Evolutionary conservation across 306 rosid genomes (phyloP).

Genomic region (Begonia loranthoides): DNA sequence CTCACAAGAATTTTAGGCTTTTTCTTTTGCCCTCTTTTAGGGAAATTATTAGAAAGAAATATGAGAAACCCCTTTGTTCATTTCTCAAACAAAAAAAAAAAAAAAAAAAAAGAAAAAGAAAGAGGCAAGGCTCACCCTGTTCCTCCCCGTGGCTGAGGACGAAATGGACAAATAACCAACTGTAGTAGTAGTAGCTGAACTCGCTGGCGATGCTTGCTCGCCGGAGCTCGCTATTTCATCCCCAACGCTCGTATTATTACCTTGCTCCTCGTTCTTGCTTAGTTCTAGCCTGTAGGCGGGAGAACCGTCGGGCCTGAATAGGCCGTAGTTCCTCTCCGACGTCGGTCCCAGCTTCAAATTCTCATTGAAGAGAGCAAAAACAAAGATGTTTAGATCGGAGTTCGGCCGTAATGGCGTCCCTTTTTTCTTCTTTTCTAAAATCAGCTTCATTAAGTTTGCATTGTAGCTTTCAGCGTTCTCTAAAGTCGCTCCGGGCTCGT

Average conservation of each 20-base stretch:
- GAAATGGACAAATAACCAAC: conserved; percentile 51
- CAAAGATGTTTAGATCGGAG: conserved; percentile 29
- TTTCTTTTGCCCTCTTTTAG: too few relatives aligned
- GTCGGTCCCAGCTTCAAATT: conserved; percentile 75
- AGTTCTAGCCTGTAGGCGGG: conserved; percentile 43
- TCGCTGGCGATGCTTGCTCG: conserved; percentile 16
- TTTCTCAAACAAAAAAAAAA: too few relatives aligned
- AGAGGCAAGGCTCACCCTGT: too few relatives aligned
- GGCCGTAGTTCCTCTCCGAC: conserved; percentile 73
- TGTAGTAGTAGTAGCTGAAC: conserved; percentile 21
- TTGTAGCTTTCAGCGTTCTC: conserved; percentile 77
- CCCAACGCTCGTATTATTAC: conserved; percentile 1
- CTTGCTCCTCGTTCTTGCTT: conserved; percentile 6
- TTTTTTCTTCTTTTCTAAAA: conserved; percentile 16
- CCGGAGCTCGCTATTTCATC: background rate
- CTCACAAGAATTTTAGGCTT: too few relatives aligned
- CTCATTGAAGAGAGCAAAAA: conserved; percentile 26
- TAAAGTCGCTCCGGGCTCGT: conserved; percentile 52
- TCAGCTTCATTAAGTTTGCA: conserved; percentile 45
- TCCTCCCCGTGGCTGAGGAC: conserved; percentile 24
- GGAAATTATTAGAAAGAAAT: too few relatives aligned
- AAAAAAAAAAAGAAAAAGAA: too few relatives aligned
- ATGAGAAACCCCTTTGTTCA: too few relatives aligned
- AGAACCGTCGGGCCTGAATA: conserved; percentile 62
- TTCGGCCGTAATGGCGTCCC: conserved; percentile 65